Conservation (phyloP, 768 basidiomycete genomes). For the Leucosporidium scottii region DNA sequence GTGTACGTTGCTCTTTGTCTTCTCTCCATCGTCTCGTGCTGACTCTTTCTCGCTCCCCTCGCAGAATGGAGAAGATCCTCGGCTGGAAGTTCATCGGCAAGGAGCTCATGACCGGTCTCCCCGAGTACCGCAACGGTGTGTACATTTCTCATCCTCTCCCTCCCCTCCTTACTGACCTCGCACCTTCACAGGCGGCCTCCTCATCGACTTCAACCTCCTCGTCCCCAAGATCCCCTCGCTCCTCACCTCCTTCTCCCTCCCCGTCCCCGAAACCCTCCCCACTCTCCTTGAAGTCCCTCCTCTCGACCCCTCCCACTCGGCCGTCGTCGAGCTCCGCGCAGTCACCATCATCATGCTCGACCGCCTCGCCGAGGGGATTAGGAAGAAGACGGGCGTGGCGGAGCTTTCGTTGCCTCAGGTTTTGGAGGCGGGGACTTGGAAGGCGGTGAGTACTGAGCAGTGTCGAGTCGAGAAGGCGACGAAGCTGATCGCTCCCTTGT, state of each 20-base stretch:
- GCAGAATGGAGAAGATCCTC: conserved; percentile 61
- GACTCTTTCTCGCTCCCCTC: background rate
- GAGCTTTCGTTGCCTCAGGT: conserved; percentile 74
- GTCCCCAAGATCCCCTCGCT: conserved; percentile 57
- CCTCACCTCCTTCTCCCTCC: conserved; percentile 44
- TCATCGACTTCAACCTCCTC: conserved; percentile 76
- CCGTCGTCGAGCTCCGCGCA: conserved; percentile 92
- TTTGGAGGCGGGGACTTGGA: conserved; percentile 93
- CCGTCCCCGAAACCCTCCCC: conserved; percentile 41
- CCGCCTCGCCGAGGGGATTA: conserved; percentile 65
- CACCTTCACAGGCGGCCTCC: conserved; percentile 60
- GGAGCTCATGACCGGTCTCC: conserved; percentile 82
- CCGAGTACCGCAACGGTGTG: conserved; percentile 91
- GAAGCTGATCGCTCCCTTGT: background rate
- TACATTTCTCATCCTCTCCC: background rate
- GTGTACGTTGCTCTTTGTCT: conserved; percentile 15
- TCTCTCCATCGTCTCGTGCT: no score
- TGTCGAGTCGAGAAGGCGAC: no score
- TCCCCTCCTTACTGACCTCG: no score
- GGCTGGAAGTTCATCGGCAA: conserved; percentile 74
- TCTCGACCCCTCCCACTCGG: conserved; percentile 69
- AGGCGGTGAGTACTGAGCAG: conserved; percentile 52
- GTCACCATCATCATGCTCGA: conserved; percentile 94
- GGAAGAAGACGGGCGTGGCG: conserved; percentile 52
- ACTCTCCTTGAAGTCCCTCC: conserved; percentile 53